Base-by-base conservation (phyloP, 164 flowering plant genomes). In the Dillenia turbinata region DNA sequence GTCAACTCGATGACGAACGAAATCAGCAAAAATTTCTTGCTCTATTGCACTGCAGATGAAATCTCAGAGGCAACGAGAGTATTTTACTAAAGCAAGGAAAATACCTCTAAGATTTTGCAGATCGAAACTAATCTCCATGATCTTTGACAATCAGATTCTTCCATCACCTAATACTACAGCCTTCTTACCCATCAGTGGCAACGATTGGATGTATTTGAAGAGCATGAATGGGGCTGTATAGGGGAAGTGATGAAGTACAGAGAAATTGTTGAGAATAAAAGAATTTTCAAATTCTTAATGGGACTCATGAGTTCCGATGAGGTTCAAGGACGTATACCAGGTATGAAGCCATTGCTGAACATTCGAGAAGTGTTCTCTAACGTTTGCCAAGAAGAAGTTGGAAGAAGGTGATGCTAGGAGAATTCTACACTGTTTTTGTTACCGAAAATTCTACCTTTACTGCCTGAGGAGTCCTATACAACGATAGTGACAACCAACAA, bases 1-100 rank as follows among this genome's bases (percentile, higher is more conserved):
- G 60, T 70, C 46, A 54, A 60, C 44, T 59, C 69, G 5, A 64
- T 70, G 73, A 59, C 17, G 2, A 54, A 14, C 9, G 69, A 54
- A 10, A 49, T 70, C 5, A 61, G 73, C 1, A 33, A 64, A 19
- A 70, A 70, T 43, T 70, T 70, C 19, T 51, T 70, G 1, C 26
- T 70, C 10, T 64, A 70, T 45, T 12, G 4, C 8, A 62, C 66
- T 11, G 46, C 52, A 22, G 24, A 62, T 10, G 66, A 62, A 22
- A 56, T 62, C 3, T 56, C 43, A 66, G 68, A 64, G 9, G 57
- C 65, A 9, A 64, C 43, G 3, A 17, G n/a, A 3, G 68, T 54
- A 8, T 47, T 61, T 1, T 69, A 52, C 33, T 63, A 60, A 7
- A 44, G 10, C 8, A 6, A 1, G 9, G 60, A 69, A 9, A 64